These are phyloP conservation scores for Isatis tinctoria DNA, from an alignment of 345 rosid genomes.

Conservation along the genomic window DNA sequence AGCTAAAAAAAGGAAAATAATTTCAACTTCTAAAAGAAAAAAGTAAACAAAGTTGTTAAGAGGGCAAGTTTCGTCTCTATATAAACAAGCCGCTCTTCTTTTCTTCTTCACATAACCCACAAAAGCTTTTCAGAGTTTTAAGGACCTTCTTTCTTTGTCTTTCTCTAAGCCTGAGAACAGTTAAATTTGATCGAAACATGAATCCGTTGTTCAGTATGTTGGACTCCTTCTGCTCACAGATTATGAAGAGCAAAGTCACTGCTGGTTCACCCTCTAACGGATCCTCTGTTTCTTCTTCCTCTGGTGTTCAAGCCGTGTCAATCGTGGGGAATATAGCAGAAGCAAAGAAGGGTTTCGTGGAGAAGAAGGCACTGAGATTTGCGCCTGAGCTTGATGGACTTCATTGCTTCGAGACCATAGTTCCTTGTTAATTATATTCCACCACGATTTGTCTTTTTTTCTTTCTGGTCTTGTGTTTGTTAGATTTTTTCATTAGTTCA, in stretches of 20 bases:
- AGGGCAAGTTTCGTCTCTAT: not conserved
- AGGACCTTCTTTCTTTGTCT: not conserved
- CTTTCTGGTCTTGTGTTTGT: too few relatives aligned
- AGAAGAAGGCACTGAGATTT: conserved; percentile 24
- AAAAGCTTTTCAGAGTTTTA: not conserved
- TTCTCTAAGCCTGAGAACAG: not conserved
- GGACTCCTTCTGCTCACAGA: not conserved
- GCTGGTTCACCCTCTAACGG: not conserved
- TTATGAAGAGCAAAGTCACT: not conserved
- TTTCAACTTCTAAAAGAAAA: too few relatives aligned
- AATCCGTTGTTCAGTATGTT: conserved; percentile 9
- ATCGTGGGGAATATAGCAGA: not conserved
- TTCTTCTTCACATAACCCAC: not conserved
- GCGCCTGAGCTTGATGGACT: conserved; percentile 58
- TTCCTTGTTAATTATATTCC: not conserved
- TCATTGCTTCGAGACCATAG: conserved; percentile 53
- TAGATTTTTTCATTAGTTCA: too few relatives aligned
- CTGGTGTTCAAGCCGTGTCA: not conserved
- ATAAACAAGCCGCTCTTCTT: not conserved
- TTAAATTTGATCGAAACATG: not conserved
- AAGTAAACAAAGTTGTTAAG: too few relatives aligned
- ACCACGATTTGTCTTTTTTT: not conserved
- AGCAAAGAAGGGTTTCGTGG: not conserved
- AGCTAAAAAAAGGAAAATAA: too few relatives aligned
- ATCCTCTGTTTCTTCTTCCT: conserved; percentile 2